Evolutionary conservation across 2,329 filamentous ascomycete genomes (phyloP).

Genomic region (Xylariaceae sp.): DNA sequence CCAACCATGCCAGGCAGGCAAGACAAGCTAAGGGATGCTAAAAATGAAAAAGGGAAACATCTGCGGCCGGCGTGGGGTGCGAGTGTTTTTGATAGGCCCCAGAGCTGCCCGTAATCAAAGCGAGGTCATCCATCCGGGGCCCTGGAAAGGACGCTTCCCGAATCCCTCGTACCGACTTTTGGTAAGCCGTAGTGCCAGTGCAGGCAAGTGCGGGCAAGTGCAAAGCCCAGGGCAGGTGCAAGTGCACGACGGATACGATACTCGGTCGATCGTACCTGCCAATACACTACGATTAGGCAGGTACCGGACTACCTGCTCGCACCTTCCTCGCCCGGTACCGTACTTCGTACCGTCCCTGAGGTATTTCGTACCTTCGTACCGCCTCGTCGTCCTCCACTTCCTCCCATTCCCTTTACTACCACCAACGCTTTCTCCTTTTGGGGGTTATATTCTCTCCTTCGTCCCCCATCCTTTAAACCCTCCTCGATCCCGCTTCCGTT

Average conservation of each 20-base stretch:
- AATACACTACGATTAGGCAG: too few species aligned
- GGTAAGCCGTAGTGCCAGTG: not conserved
- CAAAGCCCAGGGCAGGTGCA: slow-evolving; percentile 10
- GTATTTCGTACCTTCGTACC: not conserved
- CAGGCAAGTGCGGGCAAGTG: not conserved
- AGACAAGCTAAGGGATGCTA: not conserved
- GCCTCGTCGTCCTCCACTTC: slow-evolving; percentile 4
- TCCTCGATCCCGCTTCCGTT: slow-evolving; percentile 1
- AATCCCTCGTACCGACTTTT: not conserved
- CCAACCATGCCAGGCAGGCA: not conserved
- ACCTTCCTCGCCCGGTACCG: too few species aligned
- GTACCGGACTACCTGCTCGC: too few species aligned
- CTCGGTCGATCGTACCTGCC: too few species aligned
- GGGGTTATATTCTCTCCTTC: not conserved
- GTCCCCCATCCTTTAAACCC: not conserved
- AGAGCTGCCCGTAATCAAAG: not conserved
- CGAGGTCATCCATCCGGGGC: not conserved
- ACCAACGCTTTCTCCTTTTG: slow-evolving; percentile 9
- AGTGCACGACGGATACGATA: too few species aligned
- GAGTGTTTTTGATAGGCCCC: not conserved
- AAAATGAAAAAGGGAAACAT: not conserved
- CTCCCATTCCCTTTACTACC: not conserved
- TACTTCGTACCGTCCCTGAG: too few species aligned
- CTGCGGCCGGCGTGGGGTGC: not conserved
- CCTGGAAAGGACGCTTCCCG: not conserved